Evolutionary conservation across 495 filamentous ascomycete genomes (phyloP).

Genomic region (Hypoxylon rickii): DNA sequence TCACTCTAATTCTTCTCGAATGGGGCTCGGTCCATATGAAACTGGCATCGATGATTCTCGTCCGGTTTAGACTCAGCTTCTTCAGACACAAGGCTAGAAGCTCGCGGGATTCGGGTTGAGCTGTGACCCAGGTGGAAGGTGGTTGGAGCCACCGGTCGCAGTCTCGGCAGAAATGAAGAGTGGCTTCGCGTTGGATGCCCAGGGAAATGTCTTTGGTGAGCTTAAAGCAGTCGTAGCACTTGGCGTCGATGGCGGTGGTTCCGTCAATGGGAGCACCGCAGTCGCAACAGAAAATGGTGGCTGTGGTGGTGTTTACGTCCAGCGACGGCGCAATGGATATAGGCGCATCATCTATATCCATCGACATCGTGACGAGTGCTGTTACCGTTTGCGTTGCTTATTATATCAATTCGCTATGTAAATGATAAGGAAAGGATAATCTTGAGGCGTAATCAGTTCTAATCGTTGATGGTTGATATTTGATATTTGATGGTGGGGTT

Average conservation of each 20-base stretch:
- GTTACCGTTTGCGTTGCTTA: not conserved
- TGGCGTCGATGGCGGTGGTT: constrained; percentile 80
- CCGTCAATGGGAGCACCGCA: constrained; percentile 94
- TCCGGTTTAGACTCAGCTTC: constrained; percentile 80
- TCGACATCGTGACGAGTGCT: constrained; percentile 33
- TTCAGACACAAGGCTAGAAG: constrained; percentile 86
- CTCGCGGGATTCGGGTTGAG: constrained; percentile 82
- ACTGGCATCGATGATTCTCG: constrained; percentile 89
- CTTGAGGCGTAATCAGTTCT: no score
- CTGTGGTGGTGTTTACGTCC: constrained; percentile 5
- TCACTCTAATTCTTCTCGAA: constrained; percentile 84
- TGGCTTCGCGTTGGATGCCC: constrained; percentile 85
- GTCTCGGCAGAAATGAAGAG: constrained; percentile 82
- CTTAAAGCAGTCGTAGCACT: constrained; percentile 93
- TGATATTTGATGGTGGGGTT: constrained; percentile 29
- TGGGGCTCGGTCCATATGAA: constrained; percentile 99
- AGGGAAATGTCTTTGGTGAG: constrained; percentile 90
- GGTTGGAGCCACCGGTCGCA: constrained; percentile 95
- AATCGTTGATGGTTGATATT: not conserved
- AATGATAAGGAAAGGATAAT: no score
- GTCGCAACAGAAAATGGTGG: constrained; percentile 84
- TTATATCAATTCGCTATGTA: no score
- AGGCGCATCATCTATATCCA: constrained; percentile 39
- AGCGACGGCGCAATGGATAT: constrained; percentile 37
- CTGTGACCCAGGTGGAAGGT: constrained; percentile 81